These are phyloP conservation scores for Scheffersomyces segobiensis DNA, from an alignment of 1,139 yeast genomes.

Conservation along the genomic window DNA sequence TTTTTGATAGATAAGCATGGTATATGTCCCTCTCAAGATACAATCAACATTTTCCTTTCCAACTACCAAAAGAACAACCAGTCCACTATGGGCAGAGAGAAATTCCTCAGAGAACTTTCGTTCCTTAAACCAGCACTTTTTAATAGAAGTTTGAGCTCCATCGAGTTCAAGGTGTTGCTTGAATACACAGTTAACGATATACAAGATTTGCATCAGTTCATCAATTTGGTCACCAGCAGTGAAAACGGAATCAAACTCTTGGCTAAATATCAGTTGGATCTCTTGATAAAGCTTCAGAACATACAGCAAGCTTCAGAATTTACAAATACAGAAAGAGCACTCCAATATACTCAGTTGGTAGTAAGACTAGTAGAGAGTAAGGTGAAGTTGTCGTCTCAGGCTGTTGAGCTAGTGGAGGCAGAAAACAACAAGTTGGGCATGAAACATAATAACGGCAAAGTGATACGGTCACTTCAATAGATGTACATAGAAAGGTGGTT, in stretches of 20 bases:
- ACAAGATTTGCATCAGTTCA: constrained; percentile 34
- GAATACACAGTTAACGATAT: constrained; percentile 19
- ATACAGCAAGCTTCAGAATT: constrained; percentile 11
- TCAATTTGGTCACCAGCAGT: constrained; percentile 19
- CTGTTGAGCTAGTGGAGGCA: constrained; percentile 3
- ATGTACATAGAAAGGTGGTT: not conserved
- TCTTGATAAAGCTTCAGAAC: constrained; percentile 13
- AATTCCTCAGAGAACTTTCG: constrained; percentile 23
- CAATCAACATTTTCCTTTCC: constrained; percentile 21
- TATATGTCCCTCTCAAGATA: constrained; percentile 26
- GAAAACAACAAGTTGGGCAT: constrained; percentile 1
- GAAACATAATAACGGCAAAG: not conserved
- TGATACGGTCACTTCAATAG: not conserved
- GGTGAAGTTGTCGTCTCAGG: constrained; percentile 8
- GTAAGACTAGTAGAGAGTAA: constrained; percentile 13
- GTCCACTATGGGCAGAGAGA: constrained; percentile 6
- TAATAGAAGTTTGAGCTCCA: constrained; percentile 20
- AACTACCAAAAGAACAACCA: constrained; percentile 8
- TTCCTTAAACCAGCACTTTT: constrained; percentile 34
- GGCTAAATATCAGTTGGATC: constrained; percentile 10
- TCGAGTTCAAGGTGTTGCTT: constrained; percentile 24
- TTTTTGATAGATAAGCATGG: constrained; percentile 17
- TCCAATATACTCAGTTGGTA: constrained; percentile 21
- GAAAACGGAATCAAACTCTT: constrained; percentile 12
- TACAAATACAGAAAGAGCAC: constrained; percentile 8